A percentile compares a stretch with the other conserved stretches of the same genome.
These are phyloP conservation scores for Pseudofabraea citricarpa DNA, from an alignment of 2,329 filamentous ascomycete species.

Conservation along the genomic window DNA sequence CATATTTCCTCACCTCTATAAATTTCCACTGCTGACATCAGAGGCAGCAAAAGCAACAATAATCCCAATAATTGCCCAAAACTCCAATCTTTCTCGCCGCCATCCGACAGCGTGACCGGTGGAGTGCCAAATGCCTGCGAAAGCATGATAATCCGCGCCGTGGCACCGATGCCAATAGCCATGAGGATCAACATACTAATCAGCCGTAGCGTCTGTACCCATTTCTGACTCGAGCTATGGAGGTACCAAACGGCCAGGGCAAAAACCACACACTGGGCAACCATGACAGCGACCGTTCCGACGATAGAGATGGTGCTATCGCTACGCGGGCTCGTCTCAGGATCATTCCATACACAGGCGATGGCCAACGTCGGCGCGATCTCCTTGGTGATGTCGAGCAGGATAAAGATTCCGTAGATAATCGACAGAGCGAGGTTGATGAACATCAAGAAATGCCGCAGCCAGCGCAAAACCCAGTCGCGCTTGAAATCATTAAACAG, in stretches of 20 bases:
- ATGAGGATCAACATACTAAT: slow-evolving; percentile 42
- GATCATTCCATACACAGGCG: slow-evolving; percentile 52
- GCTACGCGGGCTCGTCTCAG: slow-evolving; percentile 27
- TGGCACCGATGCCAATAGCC: slow-evolving; percentile 53
- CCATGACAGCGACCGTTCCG: slow-evolving; percentile 58
- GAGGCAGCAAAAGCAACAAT: slow-evolving; percentile 52
- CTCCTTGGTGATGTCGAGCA: slow-evolving; percentile 89
- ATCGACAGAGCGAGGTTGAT: slow-evolving; percentile 56
- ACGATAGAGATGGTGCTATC: slow-evolving; percentile 45
- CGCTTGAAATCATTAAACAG: slow-evolving; percentile 61
- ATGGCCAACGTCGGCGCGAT: slow-evolving; percentile 55
- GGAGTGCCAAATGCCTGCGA: slow-evolving; percentile 57
- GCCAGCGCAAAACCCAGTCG: slow-evolving; percentile 62
- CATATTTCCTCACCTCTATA: slow-evolving; percentile 39
- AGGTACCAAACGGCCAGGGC: slow-evolving; percentile 59
- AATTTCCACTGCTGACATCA: slow-evolving; percentile 57
- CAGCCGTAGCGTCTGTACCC: slow-evolving; percentile 50
- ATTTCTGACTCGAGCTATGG: slow-evolving; percentile 48
- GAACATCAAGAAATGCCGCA: slow-evolving; percentile 62
- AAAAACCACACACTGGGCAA: slow-evolving; percentile 54
- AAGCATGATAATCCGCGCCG: slow-evolving; percentile 49
- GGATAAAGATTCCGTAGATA: slow-evolving; percentile 90
- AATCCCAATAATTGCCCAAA: slow-evolving; percentile 60
- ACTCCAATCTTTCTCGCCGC: slow-evolving; percentile 52
- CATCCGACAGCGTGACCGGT: slow-evolving; percentile 43